phyloP scores from a whole-genome alignment of 2,329 filamentous ascomycete genomes.

The Thelonectria blattea region DNA sequence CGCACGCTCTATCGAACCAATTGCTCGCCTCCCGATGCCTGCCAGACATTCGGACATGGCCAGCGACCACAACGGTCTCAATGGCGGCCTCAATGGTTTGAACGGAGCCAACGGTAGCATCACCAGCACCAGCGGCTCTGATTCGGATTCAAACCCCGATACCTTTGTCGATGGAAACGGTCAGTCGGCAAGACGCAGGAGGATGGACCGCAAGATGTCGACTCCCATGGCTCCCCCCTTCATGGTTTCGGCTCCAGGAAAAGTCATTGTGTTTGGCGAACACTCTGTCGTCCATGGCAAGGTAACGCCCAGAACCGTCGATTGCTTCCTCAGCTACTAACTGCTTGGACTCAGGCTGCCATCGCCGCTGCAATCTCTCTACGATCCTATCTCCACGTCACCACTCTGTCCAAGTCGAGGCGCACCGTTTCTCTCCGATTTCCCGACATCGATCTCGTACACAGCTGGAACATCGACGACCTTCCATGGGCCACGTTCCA shows the following conservation, averaged over 20 bases:
- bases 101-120: conserved; percentile 13
- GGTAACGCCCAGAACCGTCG: conserved; percentile 50
- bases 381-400: conserved; percentile 95
- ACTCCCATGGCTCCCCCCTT: conserved; percentile 83
- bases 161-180: conserved; percentile 45
- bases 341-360: conserved; percentile 65
- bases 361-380: conserved; percentile 95
- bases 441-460: conserved; percentile 85
- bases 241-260: conserved; percentile 97
- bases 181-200: conserved; percentile 45
- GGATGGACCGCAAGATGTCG: conserved; percentile 61
- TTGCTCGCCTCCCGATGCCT: conserved; percentile 28
- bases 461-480: conserved; percentile 93
- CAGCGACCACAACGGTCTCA: conserved; percentile 34
- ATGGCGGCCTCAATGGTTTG: conserved; percentile 6
- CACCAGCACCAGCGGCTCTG: conserved; percentile 33
- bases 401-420: conserved; percentile 89
- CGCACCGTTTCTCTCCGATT: conserved; percentile 88
- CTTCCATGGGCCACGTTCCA: conserved; percentile 87
- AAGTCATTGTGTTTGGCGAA: conserved; percentile 98
- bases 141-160: conserved; percentile 27
- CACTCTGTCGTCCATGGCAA: conserved; percentile 98
- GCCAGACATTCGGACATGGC: conserved; percentile 31
- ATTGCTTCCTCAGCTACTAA: conserved; percentile 23
- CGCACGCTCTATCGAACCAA: conserved; percentile 17